phyloP scores from a whole-genome alignment of 2,329 filamentous ascomycete species.

The Rugonectria rugulosa region DNA sequence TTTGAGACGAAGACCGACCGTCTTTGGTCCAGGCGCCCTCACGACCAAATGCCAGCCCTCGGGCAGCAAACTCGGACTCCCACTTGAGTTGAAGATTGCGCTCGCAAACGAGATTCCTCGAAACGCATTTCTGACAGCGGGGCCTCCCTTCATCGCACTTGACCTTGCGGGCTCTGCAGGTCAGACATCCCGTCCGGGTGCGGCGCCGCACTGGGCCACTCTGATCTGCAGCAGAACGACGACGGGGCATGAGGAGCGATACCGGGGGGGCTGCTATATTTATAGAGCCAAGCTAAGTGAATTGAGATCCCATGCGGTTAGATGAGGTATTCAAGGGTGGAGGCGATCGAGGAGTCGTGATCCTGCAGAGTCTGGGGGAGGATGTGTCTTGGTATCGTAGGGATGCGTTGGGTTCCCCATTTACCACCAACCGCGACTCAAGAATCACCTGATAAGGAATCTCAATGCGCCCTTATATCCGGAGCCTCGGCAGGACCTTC shows the following conservation, averaged over 20 bases:
- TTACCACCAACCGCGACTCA: too few species aligned
- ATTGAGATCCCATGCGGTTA: too few species aligned
- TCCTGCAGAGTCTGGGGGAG: too few species aligned
- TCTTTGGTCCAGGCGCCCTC: slow-evolving; percentile 41
- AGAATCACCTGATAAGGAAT: too few species aligned
- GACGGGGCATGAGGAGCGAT: slow-evolving; percentile 19
- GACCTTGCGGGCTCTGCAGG: slow-evolving; percentile 6
- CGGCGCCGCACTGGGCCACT: neutral
- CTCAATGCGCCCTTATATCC: too few species aligned
- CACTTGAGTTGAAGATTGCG: slow-evolving; percentile 35
- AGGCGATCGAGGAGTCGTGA: too few species aligned
- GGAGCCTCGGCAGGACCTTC: too few species aligned
- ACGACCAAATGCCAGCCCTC: slow-evolving; percentile 40
- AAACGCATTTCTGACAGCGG: neutral
- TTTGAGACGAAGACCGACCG: neutral
- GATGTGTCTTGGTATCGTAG: too few species aligned
- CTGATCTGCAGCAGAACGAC: neutral
- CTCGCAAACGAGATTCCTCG: neutral
- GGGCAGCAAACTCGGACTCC: slow-evolving; percentile 38
- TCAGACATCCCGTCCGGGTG: slow-evolving; percentile 8
- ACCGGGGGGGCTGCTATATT: too few species aligned
- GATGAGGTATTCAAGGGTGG: too few species aligned
- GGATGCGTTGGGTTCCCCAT: too few species aligned
- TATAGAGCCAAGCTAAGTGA: too few species aligned
- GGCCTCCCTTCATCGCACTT: slow-evolving; percentile 9